phyloP scores from a whole-genome alignment of 345 rosid genomes.

The Euphorbia tirucalli region DNA sequence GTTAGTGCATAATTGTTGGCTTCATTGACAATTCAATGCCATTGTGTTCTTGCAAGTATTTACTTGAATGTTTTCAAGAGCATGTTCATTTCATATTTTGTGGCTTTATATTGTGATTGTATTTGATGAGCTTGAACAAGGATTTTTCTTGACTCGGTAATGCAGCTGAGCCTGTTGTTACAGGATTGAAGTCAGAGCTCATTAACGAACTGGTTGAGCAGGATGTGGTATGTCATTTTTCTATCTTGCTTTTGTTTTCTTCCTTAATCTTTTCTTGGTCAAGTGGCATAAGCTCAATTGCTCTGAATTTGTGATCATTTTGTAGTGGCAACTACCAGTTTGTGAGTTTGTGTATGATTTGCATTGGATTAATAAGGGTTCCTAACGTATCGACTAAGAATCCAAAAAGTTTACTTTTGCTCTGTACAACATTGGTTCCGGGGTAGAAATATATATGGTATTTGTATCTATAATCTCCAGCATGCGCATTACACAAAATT shows the following conservation, averaged over 20 bases:
- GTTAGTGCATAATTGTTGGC: not conserved
- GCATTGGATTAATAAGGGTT: not conserved
- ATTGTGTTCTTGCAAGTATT: not conserved
- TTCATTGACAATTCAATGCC: not conserved
- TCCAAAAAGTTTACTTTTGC: not conserved
- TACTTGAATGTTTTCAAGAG: not conserved
- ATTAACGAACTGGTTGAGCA: conserved; percentile 23
- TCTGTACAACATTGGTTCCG: not conserved
- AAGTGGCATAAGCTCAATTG: not conserved
- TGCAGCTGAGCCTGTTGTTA: conserved; percentile 27
- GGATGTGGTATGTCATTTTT: conserved; percentile 30
- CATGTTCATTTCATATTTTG: not conserved
- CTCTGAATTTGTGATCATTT: not conserved
- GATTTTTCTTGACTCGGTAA: conserved; percentile 10
- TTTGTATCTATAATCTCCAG: not conserved
- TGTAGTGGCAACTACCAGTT: not conserved
- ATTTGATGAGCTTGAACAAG: not conserved
- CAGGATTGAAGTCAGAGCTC: conserved; percentile 28
- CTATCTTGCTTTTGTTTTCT: not conserved
- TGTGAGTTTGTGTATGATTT: not conserved
- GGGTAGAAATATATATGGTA: not conserved
- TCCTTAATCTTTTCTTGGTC: not conserved
- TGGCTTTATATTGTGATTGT: not conserved
- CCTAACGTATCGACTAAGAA: not conserved
- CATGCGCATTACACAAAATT: not conserved